Evolutionary conservation across 805 yeast species (phyloP).

Genomic region (Candida insectalens): DNA sequence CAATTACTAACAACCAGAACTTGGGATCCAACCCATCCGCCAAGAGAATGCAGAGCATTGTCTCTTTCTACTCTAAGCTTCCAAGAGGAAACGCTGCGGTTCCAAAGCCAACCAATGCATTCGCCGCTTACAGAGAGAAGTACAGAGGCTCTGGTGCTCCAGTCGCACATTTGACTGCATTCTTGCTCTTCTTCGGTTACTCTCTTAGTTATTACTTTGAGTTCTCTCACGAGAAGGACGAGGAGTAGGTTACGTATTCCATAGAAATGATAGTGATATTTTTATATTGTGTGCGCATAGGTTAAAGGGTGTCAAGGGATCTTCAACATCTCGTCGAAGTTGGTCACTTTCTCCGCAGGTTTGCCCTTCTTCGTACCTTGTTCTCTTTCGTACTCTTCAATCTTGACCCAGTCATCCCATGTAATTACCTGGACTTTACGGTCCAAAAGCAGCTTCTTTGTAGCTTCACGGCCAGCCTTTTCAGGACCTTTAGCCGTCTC

Average conservation of each 20-base stretch:
- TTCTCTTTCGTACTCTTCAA: conserved; percentile 43
- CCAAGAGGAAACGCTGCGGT: conserved; percentile 90
- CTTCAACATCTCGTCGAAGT: conserved; percentile 38
- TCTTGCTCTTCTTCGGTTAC: conserved; percentile 72
- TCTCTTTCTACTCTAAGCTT: conserved; percentile 87
- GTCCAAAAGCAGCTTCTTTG: conserved; percentile 14
- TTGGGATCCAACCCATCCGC: conserved; percentile 94
- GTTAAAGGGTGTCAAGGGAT: conserved; percentile 3
- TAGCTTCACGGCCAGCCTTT: conserved; percentile 23
- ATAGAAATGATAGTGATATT: not conserved
- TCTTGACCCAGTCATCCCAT: conserved; percentile 62
- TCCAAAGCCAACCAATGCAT: conserved; percentile 55
- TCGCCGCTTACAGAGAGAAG: conserved; percentile 76
- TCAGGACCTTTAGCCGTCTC: conserved; percentile 8
- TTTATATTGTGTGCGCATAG: not conserved
- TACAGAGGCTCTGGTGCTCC: conserved; percentile 81
- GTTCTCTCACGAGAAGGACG: conserved; percentile 52
- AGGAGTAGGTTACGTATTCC: conserved; percentile 8
- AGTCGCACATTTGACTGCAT: conserved; percentile 63
- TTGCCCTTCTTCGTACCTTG: conserved; percentile 42
- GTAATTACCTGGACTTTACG: conserved; percentile 23
- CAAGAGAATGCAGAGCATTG: conserved; percentile 92
- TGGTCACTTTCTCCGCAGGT: conserved; percentile 46
- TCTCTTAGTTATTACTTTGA: conserved; percentile 91
- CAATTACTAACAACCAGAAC: conserved; percentile 46